Conservation (phyloP, 2,329 filamentous ascomycete genomes). For the Aspergillus fructus region DNA sequence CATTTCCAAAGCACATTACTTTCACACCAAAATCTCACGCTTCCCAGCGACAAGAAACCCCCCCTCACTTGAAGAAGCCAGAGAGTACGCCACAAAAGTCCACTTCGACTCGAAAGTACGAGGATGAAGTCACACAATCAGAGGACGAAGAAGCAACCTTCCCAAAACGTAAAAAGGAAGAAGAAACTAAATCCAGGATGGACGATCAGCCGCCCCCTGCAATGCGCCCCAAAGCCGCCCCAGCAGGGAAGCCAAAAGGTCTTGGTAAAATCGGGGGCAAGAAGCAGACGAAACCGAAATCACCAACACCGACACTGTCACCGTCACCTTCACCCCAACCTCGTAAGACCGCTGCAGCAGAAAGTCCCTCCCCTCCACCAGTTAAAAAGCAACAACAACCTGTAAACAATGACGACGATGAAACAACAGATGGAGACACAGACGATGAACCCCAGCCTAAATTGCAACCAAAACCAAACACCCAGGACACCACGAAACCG, state of each 20-base stretch:
- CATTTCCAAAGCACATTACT: background rate
- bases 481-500: slow-evolving; percentile 8
- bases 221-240: slow-evolving; percentile 4
- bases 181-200: background rate
- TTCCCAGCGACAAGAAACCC: slow-evolving; percentile 37
- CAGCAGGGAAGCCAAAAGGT: slow-evolving; percentile 12
- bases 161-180: background rate
- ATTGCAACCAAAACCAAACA: background rate
- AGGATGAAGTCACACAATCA: slow-evolving; percentile 13
- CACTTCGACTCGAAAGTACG: background rate
- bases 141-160: slow-evolving; percentile 9
- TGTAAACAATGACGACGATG: background rate
- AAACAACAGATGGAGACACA: slow-evolving; percentile 11
- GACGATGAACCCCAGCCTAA: background rate
- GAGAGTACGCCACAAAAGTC: slow-evolving; percentile 7
- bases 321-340: background rate
- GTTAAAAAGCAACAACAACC: background rate
- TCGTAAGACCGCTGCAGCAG: background rate
- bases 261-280: slow-evolving; percentile 27
- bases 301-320: background rate
- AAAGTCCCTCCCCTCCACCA: background rate
- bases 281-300: slow-evolving; percentile 8
- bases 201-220: background rate
- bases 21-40: slow-evolving; percentile 2
- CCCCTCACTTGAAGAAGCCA: slow-evolving; percentile 27